Base-by-base conservation (phyloP, 306 rosid genomes). In the Casuarina glauca region DNA sequence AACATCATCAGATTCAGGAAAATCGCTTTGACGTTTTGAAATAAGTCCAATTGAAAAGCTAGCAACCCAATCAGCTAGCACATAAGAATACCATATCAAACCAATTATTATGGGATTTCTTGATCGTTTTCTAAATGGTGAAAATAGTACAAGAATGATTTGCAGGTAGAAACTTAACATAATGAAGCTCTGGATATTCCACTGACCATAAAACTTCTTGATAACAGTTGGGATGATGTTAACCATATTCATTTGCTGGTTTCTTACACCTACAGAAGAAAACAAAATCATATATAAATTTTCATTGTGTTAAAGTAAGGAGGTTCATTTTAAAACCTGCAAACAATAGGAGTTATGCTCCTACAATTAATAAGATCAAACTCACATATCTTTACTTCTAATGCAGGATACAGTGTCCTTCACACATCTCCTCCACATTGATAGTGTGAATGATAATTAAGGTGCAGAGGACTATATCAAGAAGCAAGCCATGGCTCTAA, bases 181-280 rank as follows among this genome's bases (percentile, higher is more conserved):
- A 36, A 86, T 45, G 2, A 80, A 35, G 35, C 68, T 76, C n/a
- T 88, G 74, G 61, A 84, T 83, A 72, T 87, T 80, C 91, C 91
- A 87, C 69, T 3, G 26, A n/a, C 78, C 78, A 88, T 88, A 87
- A 50, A 74, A 9, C 55, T 52, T 73, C 77, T 80, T 68, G 45
- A 84, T 71, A 8, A 2, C 5, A 4, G 4, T 7, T 6, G 87
- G 85, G 41, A 87, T 74, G 2, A 81, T 70, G 41, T 61, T 35
- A 7, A 55, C 71, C 82, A 84, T 66, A 41, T 26, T 71, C 63
- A 46, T 42, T 45, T 52, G 43, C 19, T 50, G 32, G 32, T 76
- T 69, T n/a, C 12, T 46, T 53, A 11, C 32, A 26, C 32, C 32
- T 26, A 26, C 32, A 26, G 32, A 26, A 26, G 32, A 26, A 26